A percentile compares a stretch with the other conserved stretches of the same genome.
These are phyloP conservation scores for Rusavskia elegans DNA, from an alignment of 495 filamentous ascomycete genomes.

Conservation along the genomic window DNA sequence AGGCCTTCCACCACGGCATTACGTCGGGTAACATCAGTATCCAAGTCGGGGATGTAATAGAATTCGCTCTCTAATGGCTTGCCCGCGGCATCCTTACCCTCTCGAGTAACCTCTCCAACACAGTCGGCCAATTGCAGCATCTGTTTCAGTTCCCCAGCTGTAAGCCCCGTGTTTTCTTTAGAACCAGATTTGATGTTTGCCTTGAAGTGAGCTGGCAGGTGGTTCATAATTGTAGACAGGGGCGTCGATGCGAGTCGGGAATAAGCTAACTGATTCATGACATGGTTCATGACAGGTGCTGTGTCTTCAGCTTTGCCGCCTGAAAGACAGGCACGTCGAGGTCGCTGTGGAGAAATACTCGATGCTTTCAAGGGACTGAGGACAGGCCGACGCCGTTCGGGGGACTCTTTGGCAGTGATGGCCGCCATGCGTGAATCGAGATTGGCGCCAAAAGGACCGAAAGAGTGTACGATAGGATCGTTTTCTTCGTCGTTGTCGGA, in stretches of 20 bases:
- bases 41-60: slow-evolving; percentile 89
- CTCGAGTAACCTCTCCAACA: slow-evolving; percentile 73
- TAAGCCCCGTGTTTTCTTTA: slow-evolving; percentile 31
- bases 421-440: slow-evolving; percentile 64
- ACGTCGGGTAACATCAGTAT: slow-evolving; percentile 61
- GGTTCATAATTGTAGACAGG: slow-evolving; percentile 69
- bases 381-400: slow-evolving; percentile 25
- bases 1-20: slow-evolving; percentile 73
- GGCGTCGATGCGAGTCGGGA: slow-evolving; percentile 88
- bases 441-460: slow-evolving; percentile 75
- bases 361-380: slow-evolving; percentile 24
- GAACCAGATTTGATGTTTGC: slow-evolving; percentile 15
- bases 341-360: slow-evolving; percentile 20
- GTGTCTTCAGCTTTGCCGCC: slow-evolving; percentile 14
- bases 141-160: slow-evolving; percentile 44
- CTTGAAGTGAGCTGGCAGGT: slow-evolving; percentile 55
- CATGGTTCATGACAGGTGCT: slow-evolving; percentile 52
- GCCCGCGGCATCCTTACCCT: slow-evolving; percentile 92
- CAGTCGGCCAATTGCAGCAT: slow-evolving; percentile 59
- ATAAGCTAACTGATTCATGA: slow-evolving; percentile 89
- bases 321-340: slow-evolving; percentile 7
- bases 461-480: slow-evolving; percentile 77
- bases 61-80: slow-evolving; percentile 90
- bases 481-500: slow-evolving; percentile 84
- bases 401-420: slow-evolving; percentile 43